Conservation (phyloP, 352 stramenopile genomes). For the Pythium phragmiticola region DNA sequence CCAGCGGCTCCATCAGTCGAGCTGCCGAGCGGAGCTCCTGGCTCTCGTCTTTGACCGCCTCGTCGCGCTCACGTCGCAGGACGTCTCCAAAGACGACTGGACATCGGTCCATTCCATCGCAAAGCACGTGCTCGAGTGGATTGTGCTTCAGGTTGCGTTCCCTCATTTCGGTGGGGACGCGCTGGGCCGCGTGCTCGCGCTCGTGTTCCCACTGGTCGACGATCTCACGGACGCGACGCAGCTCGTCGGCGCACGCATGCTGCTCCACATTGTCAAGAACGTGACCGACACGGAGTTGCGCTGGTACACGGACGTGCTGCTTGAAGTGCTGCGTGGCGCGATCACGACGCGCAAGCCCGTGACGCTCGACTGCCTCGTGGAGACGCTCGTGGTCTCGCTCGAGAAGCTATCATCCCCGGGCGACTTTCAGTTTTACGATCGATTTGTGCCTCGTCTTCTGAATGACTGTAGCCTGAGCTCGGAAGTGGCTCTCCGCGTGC, state of each 20-base stretch:
- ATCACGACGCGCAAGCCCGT: constrained; percentile 57
- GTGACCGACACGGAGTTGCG: constrained; percentile 73
- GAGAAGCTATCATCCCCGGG: constrained; percentile 57
- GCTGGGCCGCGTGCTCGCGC: constrained; percentile 68
- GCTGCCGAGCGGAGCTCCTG: not conserved
- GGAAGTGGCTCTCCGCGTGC: constrained; percentile 49
- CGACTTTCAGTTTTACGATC: constrained; percentile 66
- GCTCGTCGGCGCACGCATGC: constrained; percentile 51
- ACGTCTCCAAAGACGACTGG: constrained; percentile 70
- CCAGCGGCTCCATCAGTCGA: constrained; percentile 16
- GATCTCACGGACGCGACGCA: constrained; percentile 65
- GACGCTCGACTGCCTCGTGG: constrained; percentile 58
- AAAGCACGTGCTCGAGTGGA: constrained; percentile 58
- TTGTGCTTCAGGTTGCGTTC: constrained; percentile 54
- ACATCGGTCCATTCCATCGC: constrained; percentile 36
- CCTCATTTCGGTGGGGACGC: constrained; percentile 65
- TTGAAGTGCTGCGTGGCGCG: constrained; percentile 66
- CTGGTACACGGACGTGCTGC: constrained; percentile 77
- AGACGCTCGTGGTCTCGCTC: constrained; percentile 53
- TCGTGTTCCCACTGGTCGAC: constrained; percentile 81
- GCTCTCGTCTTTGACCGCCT: constrained; percentile 14
- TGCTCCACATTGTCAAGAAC: constrained; percentile 60
- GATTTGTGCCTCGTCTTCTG: constrained; percentile 62
- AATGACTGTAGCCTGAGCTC: constrained; percentile 59
- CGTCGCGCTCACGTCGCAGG: constrained; percentile 40